Evolutionary conservation across 225 moss, liverwort and hornwort species (phyloP), one percentile per base, ranked within the genome.

Genomic region (Straminergon stramineum): DNA sequence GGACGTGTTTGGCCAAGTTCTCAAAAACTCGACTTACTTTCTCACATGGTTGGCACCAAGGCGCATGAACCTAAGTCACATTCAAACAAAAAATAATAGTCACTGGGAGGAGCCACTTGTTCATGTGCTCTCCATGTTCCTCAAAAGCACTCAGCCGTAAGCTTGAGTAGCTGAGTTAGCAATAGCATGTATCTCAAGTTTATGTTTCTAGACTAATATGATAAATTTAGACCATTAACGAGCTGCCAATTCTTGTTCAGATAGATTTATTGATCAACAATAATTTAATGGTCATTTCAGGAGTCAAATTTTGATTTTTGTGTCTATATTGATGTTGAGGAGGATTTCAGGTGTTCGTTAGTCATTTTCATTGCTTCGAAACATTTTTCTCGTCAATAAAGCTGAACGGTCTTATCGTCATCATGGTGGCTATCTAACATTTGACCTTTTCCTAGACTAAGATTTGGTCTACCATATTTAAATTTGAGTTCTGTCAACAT

Each of bases 11-110:
- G 64, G 97, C 95, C 87, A 99, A 86, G 82, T 95, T 99, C 87
- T 94, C 91, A 88, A 99, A 97, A 51, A 83, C 89, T 86, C 94
- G 94, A 87, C 89, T 89, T 82, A 97, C 92, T 69, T 96, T 89
- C 21, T 95, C 97, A 94, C 99, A 99, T 57, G 93, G 69, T 43
- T 81, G 79, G 90, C 99, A 99, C 92, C 97, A 95, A 41, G 95
- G 94, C 21, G 97, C 93, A 91, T 95, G 90, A 58, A 99, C 93
- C 96, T 97, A 90, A 56, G 69, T 75, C 70, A 86, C 79, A 91
- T 34, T n/a, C 81, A 66, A 90, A 68, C 53, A 61, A 78, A 91
- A 91, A 70, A 39, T 15, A 64, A 88, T 56, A 92, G 41, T 57
- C 53, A n/a, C 55, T 51, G 26, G 35, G 24, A 34, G 51, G 51